These are phyloP conservation scores for Starmerella vitae DNA, from an alignment of 805 yeast species.

Conservation along the genomic window DNA sequence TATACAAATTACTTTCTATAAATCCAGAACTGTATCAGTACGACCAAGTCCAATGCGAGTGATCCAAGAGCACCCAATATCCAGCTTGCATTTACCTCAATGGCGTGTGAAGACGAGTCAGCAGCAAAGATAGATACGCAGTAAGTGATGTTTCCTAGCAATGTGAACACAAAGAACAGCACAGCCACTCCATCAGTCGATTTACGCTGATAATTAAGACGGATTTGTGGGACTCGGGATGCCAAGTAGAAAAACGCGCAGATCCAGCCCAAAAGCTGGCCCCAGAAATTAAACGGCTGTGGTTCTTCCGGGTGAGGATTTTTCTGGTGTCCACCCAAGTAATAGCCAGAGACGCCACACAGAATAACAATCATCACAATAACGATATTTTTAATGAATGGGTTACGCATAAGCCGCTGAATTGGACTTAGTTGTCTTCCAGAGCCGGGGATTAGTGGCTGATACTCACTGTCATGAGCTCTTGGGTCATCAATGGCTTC, in stretches of 20 bases:
- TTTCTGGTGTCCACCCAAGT: conserved; percentile 43
- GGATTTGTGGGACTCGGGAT: conserved; percentile 83
- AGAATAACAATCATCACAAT: conserved; percentile 55
- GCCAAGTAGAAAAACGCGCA: conserved; percentile 45
- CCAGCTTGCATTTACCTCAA: conserved; percentile 83
- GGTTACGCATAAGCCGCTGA: conserved; percentile 3
- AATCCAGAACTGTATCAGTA: conserved; percentile 72
- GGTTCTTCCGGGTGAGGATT: conserved; percentile 32
- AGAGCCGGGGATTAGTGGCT: conserved; percentile 7
- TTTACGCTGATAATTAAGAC: conserved; percentile 71
- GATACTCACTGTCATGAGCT: conserved; percentile 6
- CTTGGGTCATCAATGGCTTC: conserved; percentile 1
- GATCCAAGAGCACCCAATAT: conserved; percentile 85
- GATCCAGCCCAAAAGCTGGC: conserved; percentile 74
- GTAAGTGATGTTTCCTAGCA: conserved; percentile 83
- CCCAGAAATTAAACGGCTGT: conserved; percentile 51
- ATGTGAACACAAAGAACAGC: conserved; percentile 86
- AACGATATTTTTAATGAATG: conserved; percentile 25
- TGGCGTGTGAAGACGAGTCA: conserved; percentile 53
- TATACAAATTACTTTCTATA: conserved; percentile 30
- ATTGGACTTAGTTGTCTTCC: not conserved
- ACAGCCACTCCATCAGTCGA: conserved; percentile 93
- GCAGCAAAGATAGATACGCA: conserved; percentile 66
- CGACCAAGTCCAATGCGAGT: conserved; percentile 63
- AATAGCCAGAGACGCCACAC: conserved; percentile 85